Evolutionary conservation across 73 alveolate genomes (phyloP).

Genomic region (Effrenium voratum): DNA sequence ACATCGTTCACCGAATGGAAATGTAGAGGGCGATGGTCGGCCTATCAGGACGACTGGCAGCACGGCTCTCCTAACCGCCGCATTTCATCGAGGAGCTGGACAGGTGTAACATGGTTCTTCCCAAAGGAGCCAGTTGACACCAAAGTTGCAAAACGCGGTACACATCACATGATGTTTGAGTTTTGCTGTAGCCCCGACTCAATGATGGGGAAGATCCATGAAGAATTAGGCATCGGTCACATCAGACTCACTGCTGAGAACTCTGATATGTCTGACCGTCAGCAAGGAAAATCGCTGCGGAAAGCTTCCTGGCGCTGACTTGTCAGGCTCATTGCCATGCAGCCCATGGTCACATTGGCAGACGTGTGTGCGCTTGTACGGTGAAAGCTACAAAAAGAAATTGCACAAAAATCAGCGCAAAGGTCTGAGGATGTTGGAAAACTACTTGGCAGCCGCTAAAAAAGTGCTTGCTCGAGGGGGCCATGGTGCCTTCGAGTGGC

Average conservation of each 20-base stretch:
- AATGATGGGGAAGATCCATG: background rate
- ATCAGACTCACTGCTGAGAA: background rate
- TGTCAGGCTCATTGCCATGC: slow-evolving; percentile 1
- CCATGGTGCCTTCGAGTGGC: slow-evolving; percentile 25
- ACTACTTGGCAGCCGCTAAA: background rate
- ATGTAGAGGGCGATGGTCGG: slow-evolving; percentile 2
- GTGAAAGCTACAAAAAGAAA: background rate
- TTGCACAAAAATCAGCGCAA: background rate
- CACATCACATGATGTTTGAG: background rate
- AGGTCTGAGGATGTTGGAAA: background rate
- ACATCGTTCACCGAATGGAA: background rate
- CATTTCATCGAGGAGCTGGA: background rate
- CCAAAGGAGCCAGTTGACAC: background rate
- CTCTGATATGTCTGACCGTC: background rate
- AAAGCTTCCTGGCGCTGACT: background rate
- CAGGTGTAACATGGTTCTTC: background rate
- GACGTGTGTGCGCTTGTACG: background rate
- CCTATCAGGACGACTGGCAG: background rate
- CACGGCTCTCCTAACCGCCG: background rate
- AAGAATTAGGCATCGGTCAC: background rate
- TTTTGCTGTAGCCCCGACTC: background rate
- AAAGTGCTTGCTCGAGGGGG: background rate
- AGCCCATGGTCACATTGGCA: background rate
- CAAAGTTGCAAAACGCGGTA: background rate
- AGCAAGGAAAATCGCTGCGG: background rate